Evolutionary conservation across 352 stramenopile genomes (phyloP), one percentile per base, ranked within the genome.

Genomic region (Phytophthora capsici): DNA sequence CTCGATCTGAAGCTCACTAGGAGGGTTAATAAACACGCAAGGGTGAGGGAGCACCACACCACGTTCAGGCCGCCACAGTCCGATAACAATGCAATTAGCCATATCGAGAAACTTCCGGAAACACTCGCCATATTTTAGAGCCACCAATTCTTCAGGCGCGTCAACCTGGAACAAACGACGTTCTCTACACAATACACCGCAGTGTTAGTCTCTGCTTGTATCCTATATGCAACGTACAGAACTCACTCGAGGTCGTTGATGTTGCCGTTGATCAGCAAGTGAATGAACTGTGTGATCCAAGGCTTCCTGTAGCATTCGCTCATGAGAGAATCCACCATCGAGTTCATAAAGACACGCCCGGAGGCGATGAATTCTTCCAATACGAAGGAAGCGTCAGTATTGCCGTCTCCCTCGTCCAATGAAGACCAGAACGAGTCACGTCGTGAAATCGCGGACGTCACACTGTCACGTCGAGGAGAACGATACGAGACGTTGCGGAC

Each of bases 281-380:
- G 73, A 5, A 94, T 51, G 26, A 92, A 88, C 58, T 83, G 77
- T 1, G 74, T 84, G 75, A 92, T 86, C 75, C 80, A 90, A 16
- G 82, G 80, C 26, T 90, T 92, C 25, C 82, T 77, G 26, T 94
- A 94, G 49, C 83, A 89, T 55, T 94, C 85, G 45, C 83, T 94
- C 70, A 94, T 75, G 4, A 94, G 77, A 28, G 73, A 78, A 23
- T 94, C 82, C 19, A 94, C 50, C 54, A 90, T 85, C 19, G 75
- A 86, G 57, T 88, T 84, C 76, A 91, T 80, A 54, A 86, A 92
- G 40, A 94, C 83, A 9, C 83, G 80, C 9, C 85, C 85, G 3
- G 86, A 89, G 10, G 77, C 78, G 48, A 90, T 82, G 64, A 89
- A 89, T 46, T 94, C 83, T 61, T 90, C 78, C 19, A 94, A 59